Evolutionary conservation across 371 early-diverging fungal genomes (phyloP).

Genomic region (Coemansia sp.): DNA sequence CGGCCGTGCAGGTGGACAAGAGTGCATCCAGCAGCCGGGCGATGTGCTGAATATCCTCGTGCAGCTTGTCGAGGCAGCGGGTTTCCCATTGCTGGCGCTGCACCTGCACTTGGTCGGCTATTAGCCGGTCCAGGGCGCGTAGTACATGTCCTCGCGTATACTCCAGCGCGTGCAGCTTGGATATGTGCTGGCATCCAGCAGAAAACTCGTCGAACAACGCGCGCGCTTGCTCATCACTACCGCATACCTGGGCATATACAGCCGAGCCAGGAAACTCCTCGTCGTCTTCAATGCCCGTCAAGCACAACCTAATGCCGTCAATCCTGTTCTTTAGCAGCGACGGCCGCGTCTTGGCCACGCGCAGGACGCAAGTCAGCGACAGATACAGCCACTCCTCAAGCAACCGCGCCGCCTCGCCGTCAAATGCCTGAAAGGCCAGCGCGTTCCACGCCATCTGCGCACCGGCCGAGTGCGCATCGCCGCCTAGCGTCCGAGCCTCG

Average conservation of each 20-base stretch:
- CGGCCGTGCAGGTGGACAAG: neutral
- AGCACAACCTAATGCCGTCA: neutral
- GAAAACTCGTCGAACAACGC: constrained; percentile 10
- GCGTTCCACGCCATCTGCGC: constrained; percentile 20
- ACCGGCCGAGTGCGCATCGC: neutral
- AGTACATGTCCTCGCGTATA: neutral
- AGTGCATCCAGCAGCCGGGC: neutral
- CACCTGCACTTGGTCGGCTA: neutral
- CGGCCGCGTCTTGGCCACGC: neutral
- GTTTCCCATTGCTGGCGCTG: constrained; percentile 16
- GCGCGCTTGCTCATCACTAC: neutral
- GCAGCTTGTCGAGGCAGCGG: constrained; percentile 11
- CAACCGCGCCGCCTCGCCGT: neutral
- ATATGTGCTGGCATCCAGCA: constrained; percentile 14
- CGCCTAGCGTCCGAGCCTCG: neutral
- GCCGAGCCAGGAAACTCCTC: neutral
- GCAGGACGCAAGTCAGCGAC: constrained; percentile 11
- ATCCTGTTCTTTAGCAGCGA: neutral
- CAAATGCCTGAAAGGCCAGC: constrained; percentile 15
- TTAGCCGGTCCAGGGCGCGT: constrained; percentile 4
- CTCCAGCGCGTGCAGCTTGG: neutral
- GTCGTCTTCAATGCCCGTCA: neutral
- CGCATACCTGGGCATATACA: neutral
- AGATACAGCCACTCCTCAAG: constrained; percentile 25
- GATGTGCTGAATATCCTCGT: neutral